A percentile compares a stretch with the other conserved stretches of the same genome.
Conservation (phyloP, 1,284 basidiomycete species). For the Pterulicium gracile region DNA sequence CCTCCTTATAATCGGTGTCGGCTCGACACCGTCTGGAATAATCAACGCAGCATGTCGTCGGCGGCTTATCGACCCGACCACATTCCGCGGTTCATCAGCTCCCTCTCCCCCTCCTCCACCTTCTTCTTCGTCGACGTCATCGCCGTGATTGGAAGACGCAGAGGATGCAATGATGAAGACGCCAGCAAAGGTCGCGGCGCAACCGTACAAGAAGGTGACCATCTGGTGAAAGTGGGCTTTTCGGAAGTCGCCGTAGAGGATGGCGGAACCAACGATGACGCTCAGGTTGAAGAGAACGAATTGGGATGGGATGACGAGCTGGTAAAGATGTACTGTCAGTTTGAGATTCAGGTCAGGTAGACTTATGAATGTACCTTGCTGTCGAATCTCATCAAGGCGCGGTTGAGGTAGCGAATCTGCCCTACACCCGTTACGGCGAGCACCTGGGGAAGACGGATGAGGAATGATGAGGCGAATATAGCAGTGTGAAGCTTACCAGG, state of each 20-base stretch:
- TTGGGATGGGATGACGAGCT: conserved; percentile 90
- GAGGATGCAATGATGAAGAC: conserved; percentile 76
- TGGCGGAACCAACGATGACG: conserved; percentile 86
- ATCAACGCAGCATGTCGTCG: conserved; percentile 31
- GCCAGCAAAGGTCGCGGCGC: conserved; percentile 73
- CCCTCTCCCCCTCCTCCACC: conserved; percentile 17
- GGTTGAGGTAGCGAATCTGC: conserved; percentile 89
- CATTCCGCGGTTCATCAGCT: conserved; percentile 14
- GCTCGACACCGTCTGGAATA: conserved; percentile 29
- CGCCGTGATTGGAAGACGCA: conserved; percentile 16
- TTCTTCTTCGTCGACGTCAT: conserved; percentile 17
- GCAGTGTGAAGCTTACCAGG: conserved; percentile 28
- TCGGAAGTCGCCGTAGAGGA: conserved; percentile 90
- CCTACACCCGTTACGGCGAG: conserved; percentile 74
- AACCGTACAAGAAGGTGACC: conserved; percentile 80
- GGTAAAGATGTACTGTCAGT: conserved; percentile 8
- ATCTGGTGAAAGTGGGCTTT: conserved; percentile 72
- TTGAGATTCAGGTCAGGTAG: not conserved
- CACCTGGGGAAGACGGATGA: conserved; percentile 33
- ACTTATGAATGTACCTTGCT: conserved; percentile 42
- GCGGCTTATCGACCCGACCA: conserved; percentile 21
- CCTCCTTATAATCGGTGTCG: conserved; percentile 33
- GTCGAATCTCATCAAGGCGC: conserved; percentile 83
- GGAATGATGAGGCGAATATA: conserved; percentile 13
- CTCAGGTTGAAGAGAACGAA: conserved; percentile 86